These are phyloP conservation scores for Kalaharituber pfeilii DNA, from an alignment of 2,329 filamentous ascomycete species.

Conservation along the genomic window DNA sequence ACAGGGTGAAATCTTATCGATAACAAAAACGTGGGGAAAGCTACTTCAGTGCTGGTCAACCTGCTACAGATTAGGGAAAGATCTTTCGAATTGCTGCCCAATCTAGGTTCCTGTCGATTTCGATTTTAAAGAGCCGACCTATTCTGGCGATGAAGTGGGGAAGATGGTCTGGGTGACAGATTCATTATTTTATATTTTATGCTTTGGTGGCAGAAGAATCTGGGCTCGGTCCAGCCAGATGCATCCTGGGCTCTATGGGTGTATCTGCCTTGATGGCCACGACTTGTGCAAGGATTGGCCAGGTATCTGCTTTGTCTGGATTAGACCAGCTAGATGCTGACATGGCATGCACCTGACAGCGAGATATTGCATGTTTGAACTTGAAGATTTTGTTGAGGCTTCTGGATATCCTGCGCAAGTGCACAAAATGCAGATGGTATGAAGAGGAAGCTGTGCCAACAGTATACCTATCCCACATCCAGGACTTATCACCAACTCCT, in stretches of 20 bases:
- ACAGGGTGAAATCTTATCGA: slow-evolving; percentile 1
- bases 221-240: background rate
- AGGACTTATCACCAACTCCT: too few relatives aligned
- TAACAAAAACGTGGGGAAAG: background rate
- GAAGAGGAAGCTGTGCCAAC: too few relatives aligned
- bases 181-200: background rate
- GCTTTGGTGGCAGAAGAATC: background rate
- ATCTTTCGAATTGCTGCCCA: background rate
- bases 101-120: background rate
- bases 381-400: too few relatives aligned
- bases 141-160: background rate
- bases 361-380: too few relatives aligned
- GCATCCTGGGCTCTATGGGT: background rate
- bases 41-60: background rate
- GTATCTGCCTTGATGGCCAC: background rate
- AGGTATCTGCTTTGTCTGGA: background rate
- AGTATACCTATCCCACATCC: too few relatives aligned
- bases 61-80: background rate
- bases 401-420: too few relatives aligned
- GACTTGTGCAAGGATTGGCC: slow-evolving; percentile 1
- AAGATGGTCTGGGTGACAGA: background rate
- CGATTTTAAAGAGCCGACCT: background rate
- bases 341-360: background rate
- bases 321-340: background rate
- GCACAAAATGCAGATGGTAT: too few relatives aligned